Base-by-base conservation (phyloP, 805 yeast genomes). In the Nakazawaea wickerhamii region DNA sequence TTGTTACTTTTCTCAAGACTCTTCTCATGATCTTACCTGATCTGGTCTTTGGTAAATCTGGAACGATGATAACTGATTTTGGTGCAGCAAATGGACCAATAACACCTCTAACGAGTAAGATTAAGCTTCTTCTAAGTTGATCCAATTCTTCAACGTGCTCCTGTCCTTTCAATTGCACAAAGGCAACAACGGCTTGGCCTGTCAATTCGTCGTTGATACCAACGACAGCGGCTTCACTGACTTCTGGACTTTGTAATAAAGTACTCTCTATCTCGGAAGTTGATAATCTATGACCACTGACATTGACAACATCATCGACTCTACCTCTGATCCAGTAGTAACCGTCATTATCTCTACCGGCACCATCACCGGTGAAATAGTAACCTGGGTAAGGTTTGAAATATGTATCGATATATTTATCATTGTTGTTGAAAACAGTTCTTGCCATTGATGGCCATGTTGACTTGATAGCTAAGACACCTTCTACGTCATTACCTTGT, bases 371-470 rank as follows among this genome's bases (percentile, higher is more conserved):
- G 10, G 97, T 85, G 73, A 93, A 93, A 70, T 89, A 93, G 68
- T 76, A 79, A 46, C 95, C 95, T 46, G 91, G 87, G 70, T 91
- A 93, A 40, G 96, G 96, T 55, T 81, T 82, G 60, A 93, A 73
- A 65, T 93, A 93, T 31, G 98, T 93, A 48, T 91, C 97, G 56
- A 89, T 68, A 68, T 75, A 91, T 56, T 96, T 81, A 49, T 69
- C 67, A 63, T 91, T 95, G 63, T 90, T 88, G 59, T 82, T 83
- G 81, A 82, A 90, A 47, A 93, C 93, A 42, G 96, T 81, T 69
- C 99, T 83, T 23, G 98, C 93, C 81, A 93, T 90, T n/a, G 97
- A 89, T 44, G 99, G 99, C 99, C 99, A 93, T 28, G 97, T 76
- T 38, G 79, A 71, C 59, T 80, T 81, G 57, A 93, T 79, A 26